These are phyloP conservation scores for Gardenia jasminoides DNA, from an alignment of 257 asterid genomes.

Conservation along the genomic window DNA sequence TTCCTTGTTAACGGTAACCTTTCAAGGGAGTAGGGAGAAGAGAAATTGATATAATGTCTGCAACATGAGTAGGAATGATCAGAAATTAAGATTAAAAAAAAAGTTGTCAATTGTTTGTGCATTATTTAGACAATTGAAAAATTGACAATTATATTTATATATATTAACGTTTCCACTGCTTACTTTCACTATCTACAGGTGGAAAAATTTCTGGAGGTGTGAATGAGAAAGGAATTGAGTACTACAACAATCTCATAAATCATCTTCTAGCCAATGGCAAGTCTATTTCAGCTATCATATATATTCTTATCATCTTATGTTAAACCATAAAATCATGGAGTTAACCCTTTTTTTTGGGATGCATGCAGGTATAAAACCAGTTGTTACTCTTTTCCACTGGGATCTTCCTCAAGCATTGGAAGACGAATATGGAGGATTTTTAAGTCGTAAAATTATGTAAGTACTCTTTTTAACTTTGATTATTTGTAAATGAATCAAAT, in stretches of 20 bases:
- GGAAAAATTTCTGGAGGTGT: slow-evolving; percentile 2
- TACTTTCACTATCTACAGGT: background rate
- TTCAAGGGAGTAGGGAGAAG: background rate
- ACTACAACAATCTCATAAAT: background rate
- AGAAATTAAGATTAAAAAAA: no score
- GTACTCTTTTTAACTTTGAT: background rate
- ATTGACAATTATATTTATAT: background rate
- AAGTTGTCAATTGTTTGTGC: background rate
- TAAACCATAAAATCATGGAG: background rate
- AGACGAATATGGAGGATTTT: background rate
- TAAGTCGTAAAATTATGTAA: background rate
- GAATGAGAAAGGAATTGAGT: background rate
- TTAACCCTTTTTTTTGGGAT: background rate
- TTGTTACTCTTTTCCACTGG: slow-evolving; percentile 11
- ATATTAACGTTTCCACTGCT: background rate
- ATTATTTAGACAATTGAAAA: background rate
- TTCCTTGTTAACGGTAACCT: background rate
- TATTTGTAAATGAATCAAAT: no score
- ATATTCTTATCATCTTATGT: background rate
- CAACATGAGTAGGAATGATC: background rate
- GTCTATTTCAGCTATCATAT: background rate
- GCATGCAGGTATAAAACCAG: background rate
- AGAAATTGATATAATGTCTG: background rate
- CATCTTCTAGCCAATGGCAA: background rate
- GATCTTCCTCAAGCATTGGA: slow-evolving; percentile 10